These are phyloP conservation scores for Papiliotrema fonsecae DNA, from an alignment of 1,284 basidiomycete genomes.

Conservation along the genomic window DNA sequence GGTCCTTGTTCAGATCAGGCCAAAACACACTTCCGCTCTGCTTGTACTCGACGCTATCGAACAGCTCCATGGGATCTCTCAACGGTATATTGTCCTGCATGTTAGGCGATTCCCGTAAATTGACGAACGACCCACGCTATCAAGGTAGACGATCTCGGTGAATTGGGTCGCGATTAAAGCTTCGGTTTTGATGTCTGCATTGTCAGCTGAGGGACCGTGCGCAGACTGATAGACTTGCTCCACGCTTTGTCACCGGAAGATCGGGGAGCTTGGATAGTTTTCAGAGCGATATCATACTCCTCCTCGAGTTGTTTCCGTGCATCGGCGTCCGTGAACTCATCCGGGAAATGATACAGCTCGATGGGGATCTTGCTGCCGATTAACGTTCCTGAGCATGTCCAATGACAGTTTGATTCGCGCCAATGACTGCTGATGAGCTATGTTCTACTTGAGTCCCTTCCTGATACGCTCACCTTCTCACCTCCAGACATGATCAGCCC, in stretches of 20 bases:
- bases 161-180: conserved; percentile 43
- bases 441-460: background rate
- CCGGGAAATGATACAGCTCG: conserved; percentile 50
- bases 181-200: conserved; percentile 40
- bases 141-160: conserved; percentile 46
- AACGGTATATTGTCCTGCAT: conserved; percentile 48
- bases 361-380: conserved; percentile 46
- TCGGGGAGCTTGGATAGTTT: too few relatives aligned
- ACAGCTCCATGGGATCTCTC: conserved; percentile 47
- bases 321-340: conserved; percentile 42
- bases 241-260: conserved; percentile 35
- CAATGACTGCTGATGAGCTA: background rate
- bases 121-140: conserved; percentile 43
- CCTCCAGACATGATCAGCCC: conserved; percentile 50
- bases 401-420: conserved; percentile 42
- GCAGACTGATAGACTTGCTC: conserved; percentile 15
- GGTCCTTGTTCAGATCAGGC: conserved; percentile 52
- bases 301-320: conserved; percentile 30
- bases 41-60: conserved; percentile 47
- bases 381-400: conserved; percentile 45
- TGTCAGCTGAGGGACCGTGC: background rate
- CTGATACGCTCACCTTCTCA: conserved; percentile 43
- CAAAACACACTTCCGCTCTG: conserved; percentile 50
- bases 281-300: conserved; percentile 29
- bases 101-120: background rate